Evolutionary conservation across 805 yeast genomes (phyloP), one percentile per base, ranked within the genome.

Genomic region (Suhomyces canberraensis): DNA sequence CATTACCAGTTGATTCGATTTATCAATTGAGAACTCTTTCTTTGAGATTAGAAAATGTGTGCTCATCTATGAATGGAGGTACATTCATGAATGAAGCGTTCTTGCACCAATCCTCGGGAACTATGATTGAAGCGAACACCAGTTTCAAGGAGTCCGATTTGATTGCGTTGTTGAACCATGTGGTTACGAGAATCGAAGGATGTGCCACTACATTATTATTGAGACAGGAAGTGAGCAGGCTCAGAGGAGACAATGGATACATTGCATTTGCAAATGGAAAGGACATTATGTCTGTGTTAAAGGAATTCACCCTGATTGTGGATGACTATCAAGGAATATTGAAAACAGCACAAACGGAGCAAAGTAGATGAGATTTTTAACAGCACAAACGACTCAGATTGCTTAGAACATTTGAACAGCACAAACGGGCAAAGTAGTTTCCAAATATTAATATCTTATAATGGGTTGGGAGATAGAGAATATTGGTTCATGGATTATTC

Each of bases 151-250:
- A 52, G 14, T 46, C 46, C 6, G 88, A 81, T 28, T 52, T 80
- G 26, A 56, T 79, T 27, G 64, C 72, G 4, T 66, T 81, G 29
- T 62, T 84, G 42, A 87, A 81, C 40, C 84, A 79, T 45, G 60
- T 81, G 18, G 75, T 83, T 11, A 76, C 89, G 0, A 70, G 95
- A 54, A 65, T 85, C 26, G 95, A 86, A 52, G 72, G 77, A 36
- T 67, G 76, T 41, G 75, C 76, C 11, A 56, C 63, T 8, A 44
- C 54, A 2, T 42, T 68, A 14, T 54, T 51, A 33, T 36, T 67
- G 37, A 50, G 73, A 30, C 71, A 66, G 38, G 56, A 59, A 29
- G 14, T 62, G 42, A 52, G 54, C 31, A 8, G 26, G 1, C 26
- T 42, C 3, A 39, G 44, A 7, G 66, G 67, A 0, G 44, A 45